Percentiles rank a stretch among this genome's conserved stretches.
Evolutionary conservation across 306 rosid species (phyloP).

Genomic region (Vigna hirtella): DNA sequence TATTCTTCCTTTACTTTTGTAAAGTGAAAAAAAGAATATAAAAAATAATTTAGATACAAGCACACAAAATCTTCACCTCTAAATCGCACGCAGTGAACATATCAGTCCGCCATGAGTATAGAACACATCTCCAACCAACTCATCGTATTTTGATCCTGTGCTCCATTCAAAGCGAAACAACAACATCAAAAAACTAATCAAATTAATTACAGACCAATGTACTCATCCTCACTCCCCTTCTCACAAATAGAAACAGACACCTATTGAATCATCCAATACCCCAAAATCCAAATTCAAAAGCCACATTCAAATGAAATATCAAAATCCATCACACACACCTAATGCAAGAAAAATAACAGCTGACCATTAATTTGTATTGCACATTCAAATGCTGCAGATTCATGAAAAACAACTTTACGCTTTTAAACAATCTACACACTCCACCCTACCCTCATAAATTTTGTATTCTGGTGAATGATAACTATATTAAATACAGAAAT

Average conservation of each 20-base stretch:
- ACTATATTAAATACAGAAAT: background rate
- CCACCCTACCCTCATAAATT: background rate
- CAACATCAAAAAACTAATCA: conserved; percentile 31
- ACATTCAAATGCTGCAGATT: background rate
- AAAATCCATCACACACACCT: background rate
- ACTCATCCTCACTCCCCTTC: no score
- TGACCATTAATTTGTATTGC: conserved; percentile 9
- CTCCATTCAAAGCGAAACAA: conserved; percentile 39
- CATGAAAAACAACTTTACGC: background rate
- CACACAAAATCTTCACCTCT: conserved; percentile 40
- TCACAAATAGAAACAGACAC: no score
- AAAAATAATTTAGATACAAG: conserved; percentile 37
- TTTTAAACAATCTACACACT: background rate
- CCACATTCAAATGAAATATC: background rate
- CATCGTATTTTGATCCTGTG: conserved; percentile 69
- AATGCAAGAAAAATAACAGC: background rate
- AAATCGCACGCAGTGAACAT: conserved; percentile 20
- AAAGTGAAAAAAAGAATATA: conserved; percentile 33
- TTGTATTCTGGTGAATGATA: background rate
- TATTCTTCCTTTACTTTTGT: conserved; percentile 29
- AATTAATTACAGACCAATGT: background rate
- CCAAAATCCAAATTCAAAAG: background rate
- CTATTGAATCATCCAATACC: background rate
- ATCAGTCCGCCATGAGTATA: background rate
- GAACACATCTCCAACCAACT: conserved; percentile 35